A percentile compares a stretch with the other conserved stretches of the same genome.
These are phyloP conservation scores for Neospora caninum DNA, from an alignment of 169 alveolate species.

Conservation along the genomic window DNA sequence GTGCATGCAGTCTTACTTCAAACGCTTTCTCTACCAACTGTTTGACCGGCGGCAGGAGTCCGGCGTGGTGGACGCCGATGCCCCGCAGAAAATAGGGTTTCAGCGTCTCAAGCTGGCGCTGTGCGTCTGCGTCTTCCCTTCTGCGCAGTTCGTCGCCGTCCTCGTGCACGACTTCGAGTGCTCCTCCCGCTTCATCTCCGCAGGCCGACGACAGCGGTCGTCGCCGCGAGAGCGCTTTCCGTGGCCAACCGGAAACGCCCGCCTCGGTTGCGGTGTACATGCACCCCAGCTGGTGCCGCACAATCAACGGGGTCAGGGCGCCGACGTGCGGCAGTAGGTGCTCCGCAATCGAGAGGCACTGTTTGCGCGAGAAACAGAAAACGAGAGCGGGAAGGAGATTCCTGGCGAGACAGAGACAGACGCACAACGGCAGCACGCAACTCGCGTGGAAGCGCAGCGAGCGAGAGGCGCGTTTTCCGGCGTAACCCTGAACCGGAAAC, in stretches of 20 bases:
- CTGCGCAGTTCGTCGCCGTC: neutral
- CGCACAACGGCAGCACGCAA: neutral
- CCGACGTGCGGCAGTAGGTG: neutral
- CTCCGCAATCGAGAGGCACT: slow-evolving; percentile 10
- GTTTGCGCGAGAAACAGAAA: slow-evolving; percentile 19
- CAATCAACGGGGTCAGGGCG: neutral
- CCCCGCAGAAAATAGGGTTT: slow-evolving; percentile 81
- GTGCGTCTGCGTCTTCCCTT: neutral
- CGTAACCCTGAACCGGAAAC: too few species aligned
- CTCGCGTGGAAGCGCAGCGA: too few species aligned
- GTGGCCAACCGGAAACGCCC: neutral
- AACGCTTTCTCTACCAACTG: slow-evolving; percentile 91
- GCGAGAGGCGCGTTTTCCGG: too few species aligned
- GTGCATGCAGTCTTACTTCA: slow-evolving; percentile 73
- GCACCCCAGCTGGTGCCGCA: slow-evolving; percentile 27
- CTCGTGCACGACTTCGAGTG: neutral
- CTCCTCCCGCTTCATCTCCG: neutral
- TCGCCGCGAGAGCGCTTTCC: neutral
- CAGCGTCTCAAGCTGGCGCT: slow-evolving; percentile 49
- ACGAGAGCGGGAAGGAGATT: slow-evolving; percentile 26
- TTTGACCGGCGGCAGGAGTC: slow-evolving; percentile 89
- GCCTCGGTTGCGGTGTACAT: slow-evolving; percentile 40
- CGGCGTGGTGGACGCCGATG: slow-evolving; percentile 95
- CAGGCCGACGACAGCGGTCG: neutral
- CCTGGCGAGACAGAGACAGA: neutral